Evolutionary conservation across 169 alveolate genomes (phyloP).

Genomic region (Perkinsus chesapeaki): DNA sequence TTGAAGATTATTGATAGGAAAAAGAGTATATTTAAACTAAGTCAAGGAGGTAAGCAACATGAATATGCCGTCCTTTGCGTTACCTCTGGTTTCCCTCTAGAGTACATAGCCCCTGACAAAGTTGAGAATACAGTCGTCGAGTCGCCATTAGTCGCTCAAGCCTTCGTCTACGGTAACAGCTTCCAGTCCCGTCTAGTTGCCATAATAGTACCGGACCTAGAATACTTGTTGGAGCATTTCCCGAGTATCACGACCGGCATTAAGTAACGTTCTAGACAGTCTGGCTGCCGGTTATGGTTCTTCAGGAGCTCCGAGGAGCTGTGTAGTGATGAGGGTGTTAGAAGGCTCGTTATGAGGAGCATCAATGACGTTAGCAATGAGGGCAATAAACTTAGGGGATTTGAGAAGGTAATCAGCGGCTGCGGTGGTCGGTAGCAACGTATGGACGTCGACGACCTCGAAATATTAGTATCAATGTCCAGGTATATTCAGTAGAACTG

Average conservation of each 20-base stretch:
- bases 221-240: slow-evolving; percentile 11
- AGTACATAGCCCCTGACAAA: slow-evolving; percentile 81
- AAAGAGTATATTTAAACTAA: slow-evolving; percentile 68
- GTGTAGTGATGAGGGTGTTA: neutral
- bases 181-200: slow-evolving; percentile 58
- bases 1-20: slow-evolving; percentile 78
- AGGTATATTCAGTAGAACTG: too few species aligned
- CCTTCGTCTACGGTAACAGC: slow-evolving; percentile 79
- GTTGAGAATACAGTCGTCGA: slow-evolving; percentile 68
- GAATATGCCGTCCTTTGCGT: neutral
- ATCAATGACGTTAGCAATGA: neutral
- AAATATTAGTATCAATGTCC: too few species aligned
- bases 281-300: neutral
- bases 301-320: neutral
- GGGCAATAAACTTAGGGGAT: neutral
- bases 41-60: neutral
- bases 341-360: neutral
- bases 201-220: slow-evolving; percentile 49
- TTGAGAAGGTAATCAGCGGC: neutral
- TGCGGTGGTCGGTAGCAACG: too few species aligned
- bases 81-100: slow-evolving; percentile 68
- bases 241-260: neutral
- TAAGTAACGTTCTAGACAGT: neutral
- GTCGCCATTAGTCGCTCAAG: slow-evolving; percentile 57
- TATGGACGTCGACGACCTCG: too few species aligned